These are phyloP conservation scores for Diaporthe ampelina DNA, from an alignment of 2,329 filamentous ascomycete species.

Conservation along the genomic window DNA sequence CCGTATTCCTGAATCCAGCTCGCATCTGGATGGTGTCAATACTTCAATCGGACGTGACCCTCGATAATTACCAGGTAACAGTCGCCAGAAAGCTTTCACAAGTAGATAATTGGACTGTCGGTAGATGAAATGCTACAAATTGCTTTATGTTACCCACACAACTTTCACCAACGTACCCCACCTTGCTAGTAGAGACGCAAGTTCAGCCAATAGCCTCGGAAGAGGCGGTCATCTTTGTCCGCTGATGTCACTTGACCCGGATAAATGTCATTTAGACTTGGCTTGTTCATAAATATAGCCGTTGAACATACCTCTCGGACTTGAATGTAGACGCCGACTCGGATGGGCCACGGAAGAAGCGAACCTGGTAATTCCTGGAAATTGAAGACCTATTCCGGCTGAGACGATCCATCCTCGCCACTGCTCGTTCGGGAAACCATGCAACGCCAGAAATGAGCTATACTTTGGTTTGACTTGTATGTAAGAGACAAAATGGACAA, in stretches of 20 bases:
- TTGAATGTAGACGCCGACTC: neutral
- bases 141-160: neutral
- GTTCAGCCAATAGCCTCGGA: neutral
- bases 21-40: neutral
- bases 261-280: neutral
- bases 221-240: neutral
- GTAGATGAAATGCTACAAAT: neutral
- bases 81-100: neutral
- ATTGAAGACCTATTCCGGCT: neutral
- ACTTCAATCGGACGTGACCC: neutral
- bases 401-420: neutral
- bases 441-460: neutral
- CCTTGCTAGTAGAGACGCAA: no score
- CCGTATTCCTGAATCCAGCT: neutral
- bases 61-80: neutral
- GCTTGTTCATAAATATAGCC: neutral
- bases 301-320: neutral
- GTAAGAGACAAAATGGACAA: neutral
- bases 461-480: neutral
- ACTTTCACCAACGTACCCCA: neutral
- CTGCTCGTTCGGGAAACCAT: neutral
- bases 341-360: neutral
- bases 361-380: neutral
- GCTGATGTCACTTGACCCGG: slow-evolving; percentile 11
- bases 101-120: neutral